phyloP scores from a whole-genome alignment of 768 basidiomycete genomes.

The Russula dissimulans region DNA sequence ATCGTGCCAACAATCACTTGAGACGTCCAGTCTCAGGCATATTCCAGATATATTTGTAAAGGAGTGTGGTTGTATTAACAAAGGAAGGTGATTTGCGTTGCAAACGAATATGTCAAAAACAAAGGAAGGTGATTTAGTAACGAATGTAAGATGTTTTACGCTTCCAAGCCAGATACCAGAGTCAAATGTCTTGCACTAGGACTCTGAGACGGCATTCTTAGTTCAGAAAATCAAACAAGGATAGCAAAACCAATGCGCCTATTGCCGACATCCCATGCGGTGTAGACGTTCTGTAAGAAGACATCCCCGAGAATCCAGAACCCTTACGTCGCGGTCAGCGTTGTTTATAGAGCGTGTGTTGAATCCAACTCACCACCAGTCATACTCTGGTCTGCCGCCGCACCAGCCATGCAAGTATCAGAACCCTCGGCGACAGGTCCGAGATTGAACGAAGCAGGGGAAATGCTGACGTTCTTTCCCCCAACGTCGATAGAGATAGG shows the following conservation, averaged over 20 bases:
- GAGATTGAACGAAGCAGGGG: slow-evolving; percentile 1
- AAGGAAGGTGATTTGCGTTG: no score
- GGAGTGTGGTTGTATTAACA: not conserved
- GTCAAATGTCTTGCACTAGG: not conserved
- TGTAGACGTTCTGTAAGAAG: slow-evolving; percentile 6
- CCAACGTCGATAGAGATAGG: not conserved
- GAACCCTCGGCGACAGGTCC: not conserved
- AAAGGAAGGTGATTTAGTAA: not conserved
- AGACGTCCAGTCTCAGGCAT: not conserved
- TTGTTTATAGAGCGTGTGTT: not conserved
- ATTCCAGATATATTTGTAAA: not conserved
- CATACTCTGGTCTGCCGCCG: not conserved
- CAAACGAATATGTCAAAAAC: no score
- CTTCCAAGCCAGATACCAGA: no score
- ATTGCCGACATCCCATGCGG: slow-evolving; percentile 1
- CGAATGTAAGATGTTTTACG: not conserved
- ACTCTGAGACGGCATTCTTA: not conserved
- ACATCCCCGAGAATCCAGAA: slow-evolving; percentile 8
- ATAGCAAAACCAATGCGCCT: slow-evolving; percentile 7
- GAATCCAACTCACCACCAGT: not conserved
- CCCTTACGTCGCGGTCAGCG: not conserved
- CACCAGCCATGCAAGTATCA: slow-evolving; percentile 1
- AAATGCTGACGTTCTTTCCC: not conserved
- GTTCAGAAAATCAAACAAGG: not conserved
- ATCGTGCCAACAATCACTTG: not conserved